Conservation (phyloP, 257 asterid species). For the Solanum medicagineum region DNA sequence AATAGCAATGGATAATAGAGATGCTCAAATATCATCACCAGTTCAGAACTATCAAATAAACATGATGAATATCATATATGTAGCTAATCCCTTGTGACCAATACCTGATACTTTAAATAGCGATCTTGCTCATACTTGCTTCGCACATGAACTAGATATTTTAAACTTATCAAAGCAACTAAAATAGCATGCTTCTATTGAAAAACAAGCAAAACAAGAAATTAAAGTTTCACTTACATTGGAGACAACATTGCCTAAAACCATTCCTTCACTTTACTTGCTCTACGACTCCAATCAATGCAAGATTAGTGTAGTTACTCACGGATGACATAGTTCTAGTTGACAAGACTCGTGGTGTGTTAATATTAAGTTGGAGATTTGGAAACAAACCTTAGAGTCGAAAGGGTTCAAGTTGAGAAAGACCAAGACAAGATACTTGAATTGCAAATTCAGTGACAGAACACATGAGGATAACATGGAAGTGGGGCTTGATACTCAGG, state of each 20-base stretch:
- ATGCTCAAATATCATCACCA: background rate
- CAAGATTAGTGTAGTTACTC: background rate
- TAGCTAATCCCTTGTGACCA: background rate
- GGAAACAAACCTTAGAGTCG: background rate
- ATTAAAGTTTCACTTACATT: background rate
- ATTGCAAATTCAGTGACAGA: background rate
- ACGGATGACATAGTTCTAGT: background rate
- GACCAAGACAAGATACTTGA: background rate
- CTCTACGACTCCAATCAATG: background rate
- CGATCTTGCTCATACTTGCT: background rate
- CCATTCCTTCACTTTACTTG: background rate
- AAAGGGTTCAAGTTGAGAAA: background rate
- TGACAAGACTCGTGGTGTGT: background rate
- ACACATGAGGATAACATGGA: background rate
- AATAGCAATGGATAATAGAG: background rate
- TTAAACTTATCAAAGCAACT: background rate
- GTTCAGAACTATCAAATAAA: background rate
- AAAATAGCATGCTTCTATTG: background rate
- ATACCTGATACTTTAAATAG: background rate
- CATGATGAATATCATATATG: background rate
- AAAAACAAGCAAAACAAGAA: background rate
- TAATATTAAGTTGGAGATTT: background rate
- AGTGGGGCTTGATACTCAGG: background rate
- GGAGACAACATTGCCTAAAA: background rate
- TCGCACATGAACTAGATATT: background rate